Conservation (phyloP, 805 yeast genomes). For the Candida michaelii region DNA sequence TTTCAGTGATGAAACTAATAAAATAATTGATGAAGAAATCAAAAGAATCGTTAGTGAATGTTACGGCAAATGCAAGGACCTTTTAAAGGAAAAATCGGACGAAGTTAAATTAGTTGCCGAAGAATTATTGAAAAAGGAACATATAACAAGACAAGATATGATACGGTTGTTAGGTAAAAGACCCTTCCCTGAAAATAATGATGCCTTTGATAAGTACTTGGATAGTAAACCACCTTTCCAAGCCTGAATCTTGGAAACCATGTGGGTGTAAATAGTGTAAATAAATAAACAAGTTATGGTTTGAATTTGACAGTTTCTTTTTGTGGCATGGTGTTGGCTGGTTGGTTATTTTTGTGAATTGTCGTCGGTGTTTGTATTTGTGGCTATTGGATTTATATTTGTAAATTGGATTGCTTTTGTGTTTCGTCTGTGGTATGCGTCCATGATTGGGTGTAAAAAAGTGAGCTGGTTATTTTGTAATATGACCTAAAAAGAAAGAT, state of each 20-base stretch:
- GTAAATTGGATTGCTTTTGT: too few species aligned
- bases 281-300: neutral
- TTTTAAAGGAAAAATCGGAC: slow-evolving; percentile 57
- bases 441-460: too few species aligned
- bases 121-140: slow-evolving; percentile 68
- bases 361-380: too few species aligned
- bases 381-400: too few species aligned
- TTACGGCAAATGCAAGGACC: slow-evolving; percentile 55
- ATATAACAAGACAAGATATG: slow-evolving; percentile 81
- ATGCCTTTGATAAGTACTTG: slow-evolving; percentile 87
- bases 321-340: neutral
- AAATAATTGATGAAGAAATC: slow-evolving; percentile 66
- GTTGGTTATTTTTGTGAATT: too few species aligned
- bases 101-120: slow-evolving; percentile 73
- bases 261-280: slow-evolving; percentile 6
- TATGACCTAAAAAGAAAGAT: too few species aligned
- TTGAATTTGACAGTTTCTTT: neutral
- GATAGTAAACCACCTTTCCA: slow-evolving; percentile 33
- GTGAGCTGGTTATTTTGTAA: too few species aligned
- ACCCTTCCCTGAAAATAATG: slow-evolving; percentile 76
- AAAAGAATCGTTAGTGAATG: slow-evolving; percentile 66
- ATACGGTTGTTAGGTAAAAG: slow-evolving; percentile 72
- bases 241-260: neutral
- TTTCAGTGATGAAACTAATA: slow-evolving; percentile 79
- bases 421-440: too few species aligned